These are phyloP conservation scores for Hypomontagnella submonticulosa DNA, from an alignment of 495 filamentous ascomycete genomes.

Conservation along the genomic window DNA sequence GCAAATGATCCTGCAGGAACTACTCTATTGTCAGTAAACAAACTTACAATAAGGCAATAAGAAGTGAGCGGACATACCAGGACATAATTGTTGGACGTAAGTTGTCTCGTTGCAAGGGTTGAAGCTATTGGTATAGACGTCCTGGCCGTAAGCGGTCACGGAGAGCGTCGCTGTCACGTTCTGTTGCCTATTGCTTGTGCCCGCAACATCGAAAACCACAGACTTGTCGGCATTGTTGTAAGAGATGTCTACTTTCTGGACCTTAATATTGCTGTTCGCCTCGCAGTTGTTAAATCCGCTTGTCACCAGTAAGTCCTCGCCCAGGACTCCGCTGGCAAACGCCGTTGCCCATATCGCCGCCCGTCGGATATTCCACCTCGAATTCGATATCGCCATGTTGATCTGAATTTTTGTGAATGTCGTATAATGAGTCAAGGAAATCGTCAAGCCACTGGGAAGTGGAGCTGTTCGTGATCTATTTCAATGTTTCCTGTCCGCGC, in stretches of 20 bases:
- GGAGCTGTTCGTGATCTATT: slow-evolving; percentile 26
- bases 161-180: slow-evolving; percentile 83
- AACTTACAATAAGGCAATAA: slow-evolving; percentile 3
- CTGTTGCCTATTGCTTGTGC: slow-evolving; percentile 75
- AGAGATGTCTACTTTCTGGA: slow-evolving; percentile 78
- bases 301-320: slow-evolving; percentile 80
- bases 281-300: slow-evolving; percentile 81
- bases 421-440: slow-evolving; percentile 34
- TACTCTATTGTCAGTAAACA: slow-evolving; percentile 53
- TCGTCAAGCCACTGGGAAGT: slow-evolving; percentile 29
- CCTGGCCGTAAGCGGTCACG: slow-evolving; percentile 86
- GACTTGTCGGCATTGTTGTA: slow-evolving; percentile 78
- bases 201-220: slow-evolving; percentile 85
- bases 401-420: slow-evolving; percentile 18
- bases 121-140: slow-evolving; percentile 83
- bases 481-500: slow-evolving; percentile 11
- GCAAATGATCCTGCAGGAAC: slow-evolving; percentile 80
- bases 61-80: slow-evolving; percentile 65
- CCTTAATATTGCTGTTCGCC: slow-evolving; percentile 70
- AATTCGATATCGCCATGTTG: slow-evolving; percentile 43
- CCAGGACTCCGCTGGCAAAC: slow-evolving; percentile 55
- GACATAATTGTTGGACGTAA: slow-evolving; percentile 80
- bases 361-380: slow-evolving; percentile 46
- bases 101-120: slow-evolving; percentile 78
- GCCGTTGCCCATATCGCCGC: slow-evolving; percentile 51